Percentiles rank a stretch among this genome's conserved stretches.
phyloP scores from a whole-genome alignment of 2,329 filamentous ascomycete genomes.

The Curvularia verruculosa region DNA sequence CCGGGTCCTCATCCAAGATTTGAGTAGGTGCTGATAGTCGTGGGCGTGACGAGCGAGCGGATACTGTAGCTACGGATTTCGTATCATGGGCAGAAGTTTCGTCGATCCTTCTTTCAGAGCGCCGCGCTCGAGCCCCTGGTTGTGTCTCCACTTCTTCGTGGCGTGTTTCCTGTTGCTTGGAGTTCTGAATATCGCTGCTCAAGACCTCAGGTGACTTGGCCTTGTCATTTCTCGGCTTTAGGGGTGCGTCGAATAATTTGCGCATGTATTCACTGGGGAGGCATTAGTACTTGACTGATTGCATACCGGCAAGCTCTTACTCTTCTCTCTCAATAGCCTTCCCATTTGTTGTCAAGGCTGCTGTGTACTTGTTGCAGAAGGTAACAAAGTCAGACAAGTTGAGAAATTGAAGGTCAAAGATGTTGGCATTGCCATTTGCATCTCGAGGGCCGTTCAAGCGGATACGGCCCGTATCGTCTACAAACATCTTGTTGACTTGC shows the following conservation, averaged over 20 bases:
- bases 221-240: constrained; percentile 19
- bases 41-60: constrained; percentile 15
- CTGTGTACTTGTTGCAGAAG: constrained; percentile 16
- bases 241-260: constrained; percentile 19
- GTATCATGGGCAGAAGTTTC: background rate
- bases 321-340: background rate
- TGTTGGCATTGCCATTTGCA: constrained; percentile 11
- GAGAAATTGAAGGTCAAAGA: constrained; percentile 34
- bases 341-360: background rate
- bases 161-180: background rate
- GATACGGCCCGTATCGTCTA: constrained; percentile 28
- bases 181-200: background rate
- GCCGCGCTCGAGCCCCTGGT: background rate
- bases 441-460: constrained; percentile 25
- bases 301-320: constrained; percentile 1
- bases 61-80: background rate
- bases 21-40: constrained; percentile 15
- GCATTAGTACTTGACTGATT: constrained; percentile 7
- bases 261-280: constrained; percentile 18
- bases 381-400: constrained; percentile 10
- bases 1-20: background rate
- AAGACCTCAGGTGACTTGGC: constrained; percentile 11
- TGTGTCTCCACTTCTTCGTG: constrained; percentile 1
- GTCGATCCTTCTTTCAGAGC: background rate
- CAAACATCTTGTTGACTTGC: constrained; percentile 16